Conservation (phyloP, 108 stramenopile genomes). For the Fragilaria crotonensis region DNA sequence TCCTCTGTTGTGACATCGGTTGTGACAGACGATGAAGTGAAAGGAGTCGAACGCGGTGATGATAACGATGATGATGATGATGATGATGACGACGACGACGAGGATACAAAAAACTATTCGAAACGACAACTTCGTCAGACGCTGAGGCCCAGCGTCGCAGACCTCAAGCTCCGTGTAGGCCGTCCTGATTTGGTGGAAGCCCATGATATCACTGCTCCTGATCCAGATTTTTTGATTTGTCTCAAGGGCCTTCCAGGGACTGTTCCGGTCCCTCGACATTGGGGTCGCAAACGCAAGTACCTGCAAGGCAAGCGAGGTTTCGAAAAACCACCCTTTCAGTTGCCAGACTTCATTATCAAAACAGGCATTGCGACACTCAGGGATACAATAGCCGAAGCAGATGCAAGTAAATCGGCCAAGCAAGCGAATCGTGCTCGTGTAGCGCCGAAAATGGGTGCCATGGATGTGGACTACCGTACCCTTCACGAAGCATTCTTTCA, state of each 20-base stretch:
- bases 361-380: conserved; percentile 94
- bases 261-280: conserved; percentile 95
- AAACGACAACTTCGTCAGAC: conserved; percentile 85
- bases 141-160: conserved; percentile 87
- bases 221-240: conserved; percentile 88
- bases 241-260: conserved; percentile 86
- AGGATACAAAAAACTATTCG: conserved; percentile 37
- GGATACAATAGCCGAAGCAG: conserved; percentile 78
- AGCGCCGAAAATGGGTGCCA: conserved; percentile 83
- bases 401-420: conserved; percentile 72
- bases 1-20: conserved; percentile 27
- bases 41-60: not conserved
- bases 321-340: conserved; percentile 90
- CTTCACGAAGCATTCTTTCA: conserved; percentile 98
- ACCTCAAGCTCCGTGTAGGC: conserved; percentile 86
- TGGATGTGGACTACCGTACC: conserved; percentile 96
- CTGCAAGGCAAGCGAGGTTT: conserved; percentile 94
- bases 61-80: conserved; percentile 9
- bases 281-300: conserved; percentile 98
- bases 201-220: conserved; percentile 93
- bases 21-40: conserved; percentile 40
- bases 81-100: conserved; percentile 31
- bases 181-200: conserved; percentile 94
- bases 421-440: conserved; percentile 88
- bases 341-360: conserved; percentile 96